These are phyloP conservation scores for Xylariaceae sp. DNA, from an alignment of 2,329 filamentous ascomycete genomes.

Conservation along the genomic window DNA sequence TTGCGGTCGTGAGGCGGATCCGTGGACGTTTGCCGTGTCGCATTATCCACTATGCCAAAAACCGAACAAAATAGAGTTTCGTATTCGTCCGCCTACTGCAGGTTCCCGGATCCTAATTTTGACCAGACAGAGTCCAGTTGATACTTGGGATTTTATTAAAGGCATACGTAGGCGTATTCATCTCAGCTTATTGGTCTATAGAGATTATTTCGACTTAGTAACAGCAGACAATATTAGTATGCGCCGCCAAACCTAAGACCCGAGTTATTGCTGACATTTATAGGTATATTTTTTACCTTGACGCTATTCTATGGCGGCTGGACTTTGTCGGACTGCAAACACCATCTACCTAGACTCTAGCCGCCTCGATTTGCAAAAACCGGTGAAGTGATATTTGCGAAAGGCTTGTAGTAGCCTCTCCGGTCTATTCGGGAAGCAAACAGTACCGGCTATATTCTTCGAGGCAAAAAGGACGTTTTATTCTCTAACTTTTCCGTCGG, in stretches of 20 bases:
- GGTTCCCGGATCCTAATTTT: not conserved
- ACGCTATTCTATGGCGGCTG: not conserved
- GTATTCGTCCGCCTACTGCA: not conserved
- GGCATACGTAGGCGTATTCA: not conserved
- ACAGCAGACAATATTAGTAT: not conserved
- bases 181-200: not conserved
- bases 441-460: not conserved
- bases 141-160: not conserved
- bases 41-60: not conserved
- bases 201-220: not conserved
- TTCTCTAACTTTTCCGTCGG: not conserved
- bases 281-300: not conserved
- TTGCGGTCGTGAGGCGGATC: not conserved
- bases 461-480: not conserved
- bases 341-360: not conserved
- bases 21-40: not conserved
- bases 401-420: not conserved
- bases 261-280: not conserved
- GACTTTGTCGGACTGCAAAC: not conserved
- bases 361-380: not conserved
- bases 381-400: not conserved
- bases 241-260: not conserved
- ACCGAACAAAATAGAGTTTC: not conserved
- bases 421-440: not conserved
- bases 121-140: not conserved